Percentiles rank a stretch among this genome's conserved stretches.
These are phyloP conservation scores for Chrysosporium keratinophilum DNA, from an alignment of 2,329 filamentous ascomycete species.

Conservation along the genomic window DNA sequence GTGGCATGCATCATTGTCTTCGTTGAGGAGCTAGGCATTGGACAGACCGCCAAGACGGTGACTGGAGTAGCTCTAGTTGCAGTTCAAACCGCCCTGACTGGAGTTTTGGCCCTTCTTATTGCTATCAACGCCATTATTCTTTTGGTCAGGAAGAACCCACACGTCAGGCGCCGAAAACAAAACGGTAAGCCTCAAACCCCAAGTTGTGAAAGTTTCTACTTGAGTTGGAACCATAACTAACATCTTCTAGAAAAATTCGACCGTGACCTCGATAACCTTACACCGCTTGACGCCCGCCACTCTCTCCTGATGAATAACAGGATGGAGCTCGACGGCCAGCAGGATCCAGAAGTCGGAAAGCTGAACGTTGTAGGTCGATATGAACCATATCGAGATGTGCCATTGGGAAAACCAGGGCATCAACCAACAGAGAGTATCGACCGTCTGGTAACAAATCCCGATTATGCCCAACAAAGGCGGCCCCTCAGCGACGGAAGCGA, in stretches of 20 bases:
- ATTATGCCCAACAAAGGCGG: background rate
- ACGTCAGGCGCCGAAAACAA: constrained; percentile 78
- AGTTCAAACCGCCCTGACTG: constrained; percentile 78
- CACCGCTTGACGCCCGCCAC: constrained; percentile 76
- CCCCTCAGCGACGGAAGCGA: constrained; percentile 22
- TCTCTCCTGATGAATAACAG: constrained; percentile 63
- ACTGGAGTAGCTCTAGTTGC: constrained; percentile 87
- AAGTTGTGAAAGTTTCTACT: background rate
- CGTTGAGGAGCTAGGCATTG: constrained; percentile 81
- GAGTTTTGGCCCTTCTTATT: constrained; percentile 73
- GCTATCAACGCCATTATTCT: constrained; percentile 76
- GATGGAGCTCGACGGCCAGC: constrained; percentile 25
- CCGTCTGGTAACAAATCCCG: constrained; percentile 21
- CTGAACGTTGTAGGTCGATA: constrained; percentile 34
- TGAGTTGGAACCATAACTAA: constrained; percentile 14
- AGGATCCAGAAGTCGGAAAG: constrained; percentile 28
- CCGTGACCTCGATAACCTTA: constrained; percentile 70
- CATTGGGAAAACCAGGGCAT: constrained; percentile 18
- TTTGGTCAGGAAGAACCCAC: constrained; percentile 78
- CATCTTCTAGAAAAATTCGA: constrained; percentile 56
- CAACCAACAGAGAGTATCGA: constrained; percentile 28
- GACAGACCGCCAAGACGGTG: constrained; percentile 85
- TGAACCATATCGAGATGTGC: constrained; percentile 31
- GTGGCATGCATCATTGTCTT: constrained; percentile 85
- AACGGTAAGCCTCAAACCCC: constrained; percentile 57